Conservation (phyloP, 2,329 filamentous ascomycete genomes). For the Ophiostoma tasmaniense region DNA sequence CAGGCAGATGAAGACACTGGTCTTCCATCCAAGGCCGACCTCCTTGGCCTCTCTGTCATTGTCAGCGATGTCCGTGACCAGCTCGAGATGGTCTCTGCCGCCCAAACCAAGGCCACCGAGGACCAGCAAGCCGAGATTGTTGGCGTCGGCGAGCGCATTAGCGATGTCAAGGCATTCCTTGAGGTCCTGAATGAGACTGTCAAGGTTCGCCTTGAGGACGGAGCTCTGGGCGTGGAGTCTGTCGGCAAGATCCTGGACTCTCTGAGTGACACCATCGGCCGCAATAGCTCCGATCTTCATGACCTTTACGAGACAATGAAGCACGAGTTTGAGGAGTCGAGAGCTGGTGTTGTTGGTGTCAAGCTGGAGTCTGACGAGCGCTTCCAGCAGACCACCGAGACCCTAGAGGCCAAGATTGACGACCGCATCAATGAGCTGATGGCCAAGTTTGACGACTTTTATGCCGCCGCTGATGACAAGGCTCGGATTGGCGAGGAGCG, state of each 20-base stretch:
- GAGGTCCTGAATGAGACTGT: slow-evolving; percentile 71
- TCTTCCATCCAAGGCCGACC: slow-evolving; percentile 67
- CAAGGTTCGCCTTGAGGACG: slow-evolving; percentile 67
- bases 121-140: slow-evolving; percentile 78
- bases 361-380: slow-evolving; percentile 82
- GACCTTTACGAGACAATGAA: slow-evolving; percentile 69
- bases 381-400: slow-evolving; percentile 50
- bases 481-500: slow-evolving; percentile 65
- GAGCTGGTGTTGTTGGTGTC: slow-evolving; percentile 66
- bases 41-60: slow-evolving; percentile 61
- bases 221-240: slow-evolving; percentile 61
- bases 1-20: slow-evolving; percentile 57
- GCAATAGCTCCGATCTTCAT: slow-evolving; percentile 57
- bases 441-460: slow-evolving; percentile 80
- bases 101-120: slow-evolving; percentile 71
- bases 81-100: slow-evolving; percentile 58
- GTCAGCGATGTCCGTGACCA: slow-evolving; percentile 58
- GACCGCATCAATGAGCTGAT: slow-evolving; percentile 68
- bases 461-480: slow-evolving; percentile 64
- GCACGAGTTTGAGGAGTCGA: slow-evolving; percentile 78
- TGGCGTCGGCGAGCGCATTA: slow-evolving; percentile 65
- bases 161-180: slow-evolving; percentile 59
- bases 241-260: slow-evolving; percentile 62
- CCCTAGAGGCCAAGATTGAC: slow-evolving; percentile 48
- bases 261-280: slow-evolving; percentile 53